Evolutionary conservation across 345 rosid genomes (phyloP).

Genomic region (Salix dunnii): DNA sequence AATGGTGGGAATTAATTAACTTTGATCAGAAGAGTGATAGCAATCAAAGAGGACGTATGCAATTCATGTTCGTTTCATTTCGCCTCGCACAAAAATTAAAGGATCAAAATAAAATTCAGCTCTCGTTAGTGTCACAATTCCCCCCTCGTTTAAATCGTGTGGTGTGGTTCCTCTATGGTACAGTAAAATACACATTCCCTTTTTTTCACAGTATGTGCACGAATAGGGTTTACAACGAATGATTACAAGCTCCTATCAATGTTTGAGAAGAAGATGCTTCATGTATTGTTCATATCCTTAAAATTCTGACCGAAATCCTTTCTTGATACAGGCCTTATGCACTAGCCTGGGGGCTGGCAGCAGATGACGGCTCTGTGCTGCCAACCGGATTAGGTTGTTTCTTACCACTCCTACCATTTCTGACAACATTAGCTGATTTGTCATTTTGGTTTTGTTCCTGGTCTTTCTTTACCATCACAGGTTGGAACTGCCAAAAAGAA

Average conservation of each 20-base stretch:
- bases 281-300: not conserved
- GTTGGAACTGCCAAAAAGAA: slow-evolving; percentile 60
- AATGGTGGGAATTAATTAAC: too few species aligned
- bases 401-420: slow-evolving; percentile 42
- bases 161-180: slow-evolving; percentile 22
- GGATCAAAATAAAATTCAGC: not conserved
- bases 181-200: not conserved
- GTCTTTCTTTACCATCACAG: slow-evolving; percentile 77
- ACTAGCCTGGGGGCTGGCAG: slow-evolving; percentile 37
- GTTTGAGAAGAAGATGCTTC: not conserved
- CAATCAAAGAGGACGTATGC: too few species aligned
- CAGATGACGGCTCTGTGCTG: slow-evolving; percentile 53
- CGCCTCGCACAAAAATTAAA: not conserved
- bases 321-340: slow-evolving; percentile 15
- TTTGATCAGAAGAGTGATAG: too few species aligned
- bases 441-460: slow-evolving; percentile 45
- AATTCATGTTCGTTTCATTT: not conserved
- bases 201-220: not conserved
- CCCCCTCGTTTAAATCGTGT: slow-evolving; percentile 6
- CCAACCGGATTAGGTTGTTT: slow-evolving; percentile 39
- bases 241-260: not conserved
- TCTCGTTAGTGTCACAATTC: slow-evolving; percentile 1
- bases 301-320: not conserved
- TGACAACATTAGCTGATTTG: slow-evolving; percentile 40
- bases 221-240: not conserved